A percentile compares a stretch with the other conserved stretches of the same genome.
Conservation (phyloP, 345 rosid genomes). For the Bretschneidera sinensis region DNA sequence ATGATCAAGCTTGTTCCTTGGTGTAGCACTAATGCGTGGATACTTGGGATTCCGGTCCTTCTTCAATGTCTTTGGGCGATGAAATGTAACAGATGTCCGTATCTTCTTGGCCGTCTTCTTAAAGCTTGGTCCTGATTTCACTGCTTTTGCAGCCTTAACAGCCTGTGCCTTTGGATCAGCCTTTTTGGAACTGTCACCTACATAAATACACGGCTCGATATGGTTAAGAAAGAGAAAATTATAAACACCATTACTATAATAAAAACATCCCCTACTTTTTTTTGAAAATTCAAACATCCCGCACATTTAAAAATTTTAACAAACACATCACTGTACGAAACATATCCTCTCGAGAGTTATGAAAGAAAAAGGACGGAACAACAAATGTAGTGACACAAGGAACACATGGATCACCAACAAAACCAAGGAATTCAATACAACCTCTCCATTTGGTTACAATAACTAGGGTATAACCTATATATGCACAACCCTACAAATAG, state of each 20-base stretch:
- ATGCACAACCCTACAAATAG: too few relatives aligned
- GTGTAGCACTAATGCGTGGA: constrained; percentile 66
- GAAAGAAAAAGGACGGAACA: too few relatives aligned
- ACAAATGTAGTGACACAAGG: too few relatives aligned
- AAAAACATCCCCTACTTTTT: too few relatives aligned
- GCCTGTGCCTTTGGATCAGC: constrained; percentile 72
- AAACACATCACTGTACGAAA: background rate
- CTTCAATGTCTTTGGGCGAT: constrained; percentile 66
- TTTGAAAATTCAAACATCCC: too few relatives aligned
- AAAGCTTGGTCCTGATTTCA: constrained; percentile 59
- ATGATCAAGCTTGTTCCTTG: constrained; percentile 77
- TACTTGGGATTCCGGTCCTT: constrained; percentile 69
- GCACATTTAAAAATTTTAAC: background rate
- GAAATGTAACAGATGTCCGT: constrained; percentile 69
- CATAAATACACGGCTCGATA: constrained; percentile 1
- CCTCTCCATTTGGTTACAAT: too few relatives aligned
- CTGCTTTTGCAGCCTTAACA: constrained; percentile 66
- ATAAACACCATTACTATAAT: background rate
- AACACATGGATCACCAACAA: too few relatives aligned
- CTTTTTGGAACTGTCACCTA: constrained; percentile 38
- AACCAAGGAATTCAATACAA: too few relatives aligned
- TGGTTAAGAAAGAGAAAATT: background rate
- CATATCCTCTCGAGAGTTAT: too few relatives aligned
- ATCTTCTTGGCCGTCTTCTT: constrained; percentile 70
- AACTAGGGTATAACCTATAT: too few relatives aligned